These are phyloP conservation scores for Fusarium concolor DNA, from an alignment of 2,329 filamentous ascomycete species.

Conservation along the genomic window DNA sequence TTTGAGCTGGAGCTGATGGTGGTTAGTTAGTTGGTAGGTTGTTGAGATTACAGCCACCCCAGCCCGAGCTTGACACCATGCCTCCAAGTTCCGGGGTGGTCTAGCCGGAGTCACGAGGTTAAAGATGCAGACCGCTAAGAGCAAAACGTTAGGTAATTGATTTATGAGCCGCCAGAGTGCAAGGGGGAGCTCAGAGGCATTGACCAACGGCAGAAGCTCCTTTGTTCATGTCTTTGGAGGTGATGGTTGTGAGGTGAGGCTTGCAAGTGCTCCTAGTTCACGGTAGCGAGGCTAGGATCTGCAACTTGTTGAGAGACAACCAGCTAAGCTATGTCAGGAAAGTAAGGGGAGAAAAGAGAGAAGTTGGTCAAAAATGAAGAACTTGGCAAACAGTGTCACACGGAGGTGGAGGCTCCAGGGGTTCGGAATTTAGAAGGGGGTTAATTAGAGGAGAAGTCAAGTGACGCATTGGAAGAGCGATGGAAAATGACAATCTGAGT, in stretches of 20 bases:
- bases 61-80: conserved; percentile 25
- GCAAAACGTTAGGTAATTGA: conserved; percentile 44
- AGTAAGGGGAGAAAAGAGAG: conserved; percentile 24
- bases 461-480: conserved; percentile 26
- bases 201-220: conserved; percentile 31
- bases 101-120: conserved; percentile 32
- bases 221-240: conserved; percentile 1
- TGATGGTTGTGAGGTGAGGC: conserved; percentile 30
- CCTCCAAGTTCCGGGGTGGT: conserved; percentile 29
- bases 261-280: conserved; percentile 30
- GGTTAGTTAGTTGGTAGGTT: conserved; percentile 4
- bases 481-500: neutral
- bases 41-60: conserved; percentile 27
- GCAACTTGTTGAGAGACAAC: conserved; percentile 30
- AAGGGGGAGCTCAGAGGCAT: conserved; percentile 36
- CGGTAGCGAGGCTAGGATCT: conserved; percentile 27
- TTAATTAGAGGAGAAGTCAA: conserved; percentile 6
- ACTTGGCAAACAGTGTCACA: conserved; percentile 11
- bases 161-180: conserved; percentile 21
- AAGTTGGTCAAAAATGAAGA: neutral
- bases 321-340: conserved; percentile 36
- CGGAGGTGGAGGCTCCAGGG: conserved; percentile 20
- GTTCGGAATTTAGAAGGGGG: conserved; percentile 16
- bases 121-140: conserved; percentile 37
- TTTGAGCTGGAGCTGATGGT: conserved; percentile 27